These are phyloP conservation scores for Parascedosporium putredinis DNA, from an alignment of 2,329 filamentous ascomycete genomes.

Conservation along the genomic window DNA sequence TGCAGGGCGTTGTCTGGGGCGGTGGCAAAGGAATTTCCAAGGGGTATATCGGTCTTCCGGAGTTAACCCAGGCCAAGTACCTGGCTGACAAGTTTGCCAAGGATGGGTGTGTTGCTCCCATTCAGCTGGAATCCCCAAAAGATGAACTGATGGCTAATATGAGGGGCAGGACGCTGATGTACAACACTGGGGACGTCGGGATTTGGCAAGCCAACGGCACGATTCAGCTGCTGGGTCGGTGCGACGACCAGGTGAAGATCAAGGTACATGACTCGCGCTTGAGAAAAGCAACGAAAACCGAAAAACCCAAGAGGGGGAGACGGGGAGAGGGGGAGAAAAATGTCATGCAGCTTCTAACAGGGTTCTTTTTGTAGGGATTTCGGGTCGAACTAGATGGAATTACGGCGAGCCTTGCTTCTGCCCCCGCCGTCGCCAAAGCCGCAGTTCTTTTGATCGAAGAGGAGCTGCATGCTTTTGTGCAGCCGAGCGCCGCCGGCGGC, in stretches of 20 bases:
- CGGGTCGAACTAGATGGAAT: slow-evolving; percentile 51
- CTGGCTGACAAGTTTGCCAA: slow-evolving; percentile 35
- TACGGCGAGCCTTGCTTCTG: slow-evolving; percentile 35
- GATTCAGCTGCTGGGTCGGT: slow-evolving; percentile 43
- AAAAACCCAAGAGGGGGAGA: too few relatives aligned
- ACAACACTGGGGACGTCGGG: slow-evolving; percentile 50
- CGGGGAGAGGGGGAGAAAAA: too few relatives aligned
- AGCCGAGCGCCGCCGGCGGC: slow-evolving; percentile 20
- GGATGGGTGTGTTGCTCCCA: slow-evolving; percentile 6
- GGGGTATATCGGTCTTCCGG: slow-evolving; percentile 43
- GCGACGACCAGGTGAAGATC: slow-evolving; percentile 53
- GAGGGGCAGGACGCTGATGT: slow-evolving; percentile 34
- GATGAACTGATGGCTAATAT: background rate
- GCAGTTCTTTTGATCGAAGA: slow-evolving; percentile 36
- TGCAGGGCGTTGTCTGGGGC: slow-evolving; percentile 45
- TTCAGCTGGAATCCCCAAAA: too few relatives aligned
- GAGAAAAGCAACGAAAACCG: too few relatives aligned
- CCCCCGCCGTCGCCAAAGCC: slow-evolving; percentile 34
- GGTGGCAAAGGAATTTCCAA: slow-evolving; percentile 43
- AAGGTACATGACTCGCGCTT: slow-evolving; percentile 27
- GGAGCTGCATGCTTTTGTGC: slow-evolving; percentile 40
- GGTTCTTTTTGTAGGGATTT: slow-evolving; percentile 32
- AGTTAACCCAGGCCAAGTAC: slow-evolving; percentile 39
- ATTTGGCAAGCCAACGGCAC: slow-evolving; percentile 42
- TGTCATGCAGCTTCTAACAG: background rate